Evolutionary conservation across 768 basidiomycete species (phyloP).

Genomic region (Macrolepiota fuliginosa): DNA sequence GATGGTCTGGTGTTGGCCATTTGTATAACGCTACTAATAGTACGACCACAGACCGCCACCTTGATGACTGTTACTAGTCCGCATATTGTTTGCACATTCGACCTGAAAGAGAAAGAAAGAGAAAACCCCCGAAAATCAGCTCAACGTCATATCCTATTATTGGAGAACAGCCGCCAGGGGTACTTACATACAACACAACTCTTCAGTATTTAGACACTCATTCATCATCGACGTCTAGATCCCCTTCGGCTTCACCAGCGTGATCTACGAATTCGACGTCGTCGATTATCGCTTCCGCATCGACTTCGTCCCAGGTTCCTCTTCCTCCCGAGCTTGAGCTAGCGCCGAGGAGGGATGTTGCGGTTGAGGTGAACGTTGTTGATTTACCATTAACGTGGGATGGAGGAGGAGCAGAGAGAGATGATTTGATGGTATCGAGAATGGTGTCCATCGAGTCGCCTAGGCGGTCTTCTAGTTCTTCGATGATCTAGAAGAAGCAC

Average conservation of each 20-base stretch:
- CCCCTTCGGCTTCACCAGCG: constrained; percentile 67
- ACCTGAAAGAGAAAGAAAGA: too few species aligned
- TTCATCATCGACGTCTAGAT: constrained; percentile 38
- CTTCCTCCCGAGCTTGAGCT: too few species aligned
- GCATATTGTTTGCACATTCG: too few species aligned
- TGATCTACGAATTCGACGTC: constrained; percentile 63
- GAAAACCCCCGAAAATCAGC: too few species aligned
- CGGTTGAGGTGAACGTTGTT: constrained; percentile 9
- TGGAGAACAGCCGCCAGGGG: too few species aligned
- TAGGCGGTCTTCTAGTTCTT: constrained; percentile 86
- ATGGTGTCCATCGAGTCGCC: constrained; percentile 69
- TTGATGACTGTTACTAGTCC: too few species aligned
- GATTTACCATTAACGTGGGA: constrained; percentile 1
- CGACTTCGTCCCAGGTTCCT: constrained; percentile 27
- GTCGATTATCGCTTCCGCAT: constrained; percentile 42
- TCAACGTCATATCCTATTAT: too few species aligned
- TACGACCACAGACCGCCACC: too few species aligned
- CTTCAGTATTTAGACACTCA: neutral
- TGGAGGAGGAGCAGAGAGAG: neutral
- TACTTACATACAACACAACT: too few species aligned
- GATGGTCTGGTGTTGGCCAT: too few species aligned
- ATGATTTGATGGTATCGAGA: constrained; percentile 47
- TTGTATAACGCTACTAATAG: too few species aligned
- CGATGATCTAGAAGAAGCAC: constrained; percentile 63
- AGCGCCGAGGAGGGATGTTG: neutral